These are phyloP conservation scores for Colletotrichum karsti DNA, from an alignment of 2,329 filamentous ascomycete species.

Conservation along the genomic window DNA sequence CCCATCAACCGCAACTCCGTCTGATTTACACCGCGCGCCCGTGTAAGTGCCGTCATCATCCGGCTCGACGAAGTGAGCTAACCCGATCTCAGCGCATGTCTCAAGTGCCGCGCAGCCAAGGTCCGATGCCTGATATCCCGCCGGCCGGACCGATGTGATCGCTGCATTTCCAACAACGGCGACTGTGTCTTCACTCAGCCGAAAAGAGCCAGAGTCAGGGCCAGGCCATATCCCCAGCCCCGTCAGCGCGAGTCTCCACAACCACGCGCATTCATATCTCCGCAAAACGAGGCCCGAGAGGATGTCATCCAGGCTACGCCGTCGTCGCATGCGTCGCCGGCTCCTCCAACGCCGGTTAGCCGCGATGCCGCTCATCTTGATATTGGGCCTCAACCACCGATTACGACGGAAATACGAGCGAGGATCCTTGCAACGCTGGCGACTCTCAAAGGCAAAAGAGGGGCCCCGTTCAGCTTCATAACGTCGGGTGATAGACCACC, in stretches of 20 bases:
- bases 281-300: background rate
- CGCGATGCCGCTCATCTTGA: background rate
- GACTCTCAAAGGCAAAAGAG: background rate
- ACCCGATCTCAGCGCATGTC: background rate
- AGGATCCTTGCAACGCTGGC: background rate
- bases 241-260: background rate
- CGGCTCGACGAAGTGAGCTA: accelerated
- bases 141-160: slow-evolving; percentile 1
- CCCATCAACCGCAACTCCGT: slow-evolving; percentile 30
- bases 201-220: background rate
- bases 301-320: background rate
- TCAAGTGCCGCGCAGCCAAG: slow-evolving; percentile 9
- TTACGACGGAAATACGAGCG: background rate
- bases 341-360: background rate
- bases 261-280: background rate
- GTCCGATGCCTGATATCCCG: slow-evolving; percentile 10
- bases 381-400: background rate
- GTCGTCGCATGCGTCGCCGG: background rate
- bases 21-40: slow-evolving; percentile 29
- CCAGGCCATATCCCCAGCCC: background rate
- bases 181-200: slow-evolving; percentile 13
- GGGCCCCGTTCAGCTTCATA: background rate
- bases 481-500: background rate
- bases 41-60: slow-evolving; percentile 16
- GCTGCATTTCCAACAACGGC: background rate